Evolutionary conservation across 192 early-diverging fungal species (phyloP), one percentile per base, ranked within the genome.

Genomic region (Entomortierella lignicola): DNA sequence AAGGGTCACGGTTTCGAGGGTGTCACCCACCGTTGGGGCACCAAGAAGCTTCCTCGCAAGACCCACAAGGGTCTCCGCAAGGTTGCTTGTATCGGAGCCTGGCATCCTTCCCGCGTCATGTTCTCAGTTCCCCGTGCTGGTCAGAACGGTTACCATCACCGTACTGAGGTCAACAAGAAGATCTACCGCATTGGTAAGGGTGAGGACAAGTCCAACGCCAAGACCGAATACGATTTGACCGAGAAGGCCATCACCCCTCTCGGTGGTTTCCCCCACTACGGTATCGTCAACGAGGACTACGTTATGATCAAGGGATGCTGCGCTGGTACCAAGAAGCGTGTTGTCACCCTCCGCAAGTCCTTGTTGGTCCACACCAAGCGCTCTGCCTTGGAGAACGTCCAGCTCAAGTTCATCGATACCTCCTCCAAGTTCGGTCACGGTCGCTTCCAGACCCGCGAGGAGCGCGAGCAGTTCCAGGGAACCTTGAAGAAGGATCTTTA

Each of bases 121-220:
- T 98, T 91, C 95, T 96, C 98, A 63, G 97, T 99, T 72, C 93
- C 98, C 66, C 97, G 98, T 85, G 94, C 98, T 80, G 98, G 98
- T 96, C 98, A 99, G 91, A 88, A 96, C 88, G 98, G 98, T 91
- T 98, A 96, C 92, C 98, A 99, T 89, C 98, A 98, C 91, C 97
- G 98, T 93, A 98, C 97, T 71, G 98, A 99, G 89, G 84, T 97
- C 71, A 99, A 99, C 94, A 98, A 98, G 95, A 99, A 99, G 94
- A 97, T 99, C 91, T 99, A 98, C 93, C 94, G 97, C 81, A 92
- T 99, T 63, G 96, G 92, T 61, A 94, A 93, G 77, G 93, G 92
- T 72, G 87, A 91, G 66, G 92, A 96, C 87, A 85, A 87, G 71
- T 84, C 84, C 64, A 93, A 85, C 85, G 97, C 90, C 82, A 85